These are phyloP conservation scores for Wickerhamomyces sp. DNA, from an alignment of 1,139 yeast species.

Conservation along the genomic window DNA sequence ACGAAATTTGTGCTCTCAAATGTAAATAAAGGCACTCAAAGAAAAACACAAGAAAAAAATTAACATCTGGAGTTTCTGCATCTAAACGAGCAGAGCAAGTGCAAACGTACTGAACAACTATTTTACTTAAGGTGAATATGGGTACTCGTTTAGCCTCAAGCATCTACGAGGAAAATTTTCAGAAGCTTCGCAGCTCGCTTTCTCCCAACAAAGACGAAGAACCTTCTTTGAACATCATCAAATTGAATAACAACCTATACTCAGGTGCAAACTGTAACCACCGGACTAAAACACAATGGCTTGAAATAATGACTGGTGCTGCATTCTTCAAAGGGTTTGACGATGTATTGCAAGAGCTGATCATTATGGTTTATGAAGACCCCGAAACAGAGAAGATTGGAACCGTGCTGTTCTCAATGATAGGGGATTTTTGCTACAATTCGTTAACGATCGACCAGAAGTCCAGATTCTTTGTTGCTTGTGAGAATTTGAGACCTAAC, in stretches of 20 bases:
- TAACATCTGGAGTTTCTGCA: not conserved
- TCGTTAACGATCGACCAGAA: constrained; percentile 54
- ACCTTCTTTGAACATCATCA: constrained; percentile 18
- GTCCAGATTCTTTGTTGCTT: constrained; percentile 75
- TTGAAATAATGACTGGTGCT: constrained; percentile 42
- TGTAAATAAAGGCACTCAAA: too few relatives aligned
- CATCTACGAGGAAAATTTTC: constrained; percentile 17
- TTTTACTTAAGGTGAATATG: not conserved
- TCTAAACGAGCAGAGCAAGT: not conserved
- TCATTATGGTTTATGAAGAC: constrained; percentile 51
- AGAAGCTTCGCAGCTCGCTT: constrained; percentile 5
- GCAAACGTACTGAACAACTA: not conserved
- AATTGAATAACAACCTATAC: constrained; percentile 16
- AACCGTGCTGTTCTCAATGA: constrained; percentile 59
- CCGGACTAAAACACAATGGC: constrained; percentile 24
- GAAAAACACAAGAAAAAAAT: not conserved
- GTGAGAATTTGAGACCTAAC: constrained; percentile 55
- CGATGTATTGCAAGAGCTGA: constrained; percentile 42
- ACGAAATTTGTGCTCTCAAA: too few relatives aligned
- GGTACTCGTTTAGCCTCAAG: constrained; percentile 17
- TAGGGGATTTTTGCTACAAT: constrained; percentile 61
- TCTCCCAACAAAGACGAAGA: constrained; percentile 7
- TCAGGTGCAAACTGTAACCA: constrained; percentile 8
- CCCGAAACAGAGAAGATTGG: constrained; percentile 43
- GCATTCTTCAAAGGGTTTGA: constrained; percentile 55